These are phyloP conservation scores for Neocucurbitaria cava DNA, from an alignment of 2,329 filamentous ascomycete genomes.

Conservation along the genomic window DNA sequence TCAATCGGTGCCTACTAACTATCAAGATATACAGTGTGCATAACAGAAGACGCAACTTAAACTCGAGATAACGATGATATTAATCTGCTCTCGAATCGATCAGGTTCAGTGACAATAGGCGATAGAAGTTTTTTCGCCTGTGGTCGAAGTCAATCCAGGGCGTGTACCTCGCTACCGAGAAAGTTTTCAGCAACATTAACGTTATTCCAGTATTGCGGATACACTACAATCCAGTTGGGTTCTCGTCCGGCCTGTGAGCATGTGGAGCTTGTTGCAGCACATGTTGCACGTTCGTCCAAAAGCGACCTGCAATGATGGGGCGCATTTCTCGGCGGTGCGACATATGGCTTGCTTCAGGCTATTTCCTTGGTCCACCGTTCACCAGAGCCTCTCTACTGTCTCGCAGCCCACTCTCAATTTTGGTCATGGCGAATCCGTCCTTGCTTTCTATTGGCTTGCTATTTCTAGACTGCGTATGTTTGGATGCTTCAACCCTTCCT, in stretches of 20 bases:
- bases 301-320: background rate
- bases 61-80: background rate
- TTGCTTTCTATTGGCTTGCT: constrained; percentile 8
- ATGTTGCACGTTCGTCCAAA: background rate
- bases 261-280: background rate
- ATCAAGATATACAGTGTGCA: background rate
- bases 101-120: background rate
- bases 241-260: background rate
- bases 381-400: constrained; percentile 8
- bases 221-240: background rate
- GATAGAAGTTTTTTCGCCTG: background rate
- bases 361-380: background rate
- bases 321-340: constrained; percentile 1
- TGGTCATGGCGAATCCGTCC: constrained; percentile 2
- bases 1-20: background rate
- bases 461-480: constrained; percentile 5
- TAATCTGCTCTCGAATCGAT: background rate
- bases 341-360: constrained; percentile 10
- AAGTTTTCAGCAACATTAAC: background rate
- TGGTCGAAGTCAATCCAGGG: background rate
- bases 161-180: background rate
- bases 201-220: background rate
- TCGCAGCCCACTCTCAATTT: background rate
- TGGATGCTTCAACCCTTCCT: constrained; percentile 1
- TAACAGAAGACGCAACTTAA: background rate